A percentile compares a stretch with the other conserved stretches of the same genome.
Conservation (phyloP, 768 basidiomycete genomes). For the Leccinum olivaceopallidum region DNA sequence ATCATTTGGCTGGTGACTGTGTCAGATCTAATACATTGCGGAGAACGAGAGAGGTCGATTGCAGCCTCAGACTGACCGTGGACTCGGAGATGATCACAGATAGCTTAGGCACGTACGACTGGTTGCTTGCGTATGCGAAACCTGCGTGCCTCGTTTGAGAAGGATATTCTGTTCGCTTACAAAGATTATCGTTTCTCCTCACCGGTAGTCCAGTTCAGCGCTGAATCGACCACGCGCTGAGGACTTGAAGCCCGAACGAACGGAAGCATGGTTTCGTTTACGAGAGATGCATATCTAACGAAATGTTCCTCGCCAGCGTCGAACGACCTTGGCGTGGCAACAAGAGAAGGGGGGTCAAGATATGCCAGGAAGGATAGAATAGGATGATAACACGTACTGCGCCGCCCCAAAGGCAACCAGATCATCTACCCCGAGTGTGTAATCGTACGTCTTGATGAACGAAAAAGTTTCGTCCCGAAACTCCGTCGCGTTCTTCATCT, state of each 20-base stretch:
- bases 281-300: conserved; percentile 49
- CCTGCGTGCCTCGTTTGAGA: conserved; percentile 1
- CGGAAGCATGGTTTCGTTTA: conserved; percentile 46
- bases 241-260: conserved; percentile 50
- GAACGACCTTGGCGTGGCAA: conserved; percentile 37
- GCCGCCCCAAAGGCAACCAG: conserved; percentile 65
- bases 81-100: conserved; percentile 57
- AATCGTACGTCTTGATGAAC: conserved; percentile 58
- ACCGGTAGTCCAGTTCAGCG: conserved; percentile 69
- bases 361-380: conserved; percentile 51
- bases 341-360: neutral
- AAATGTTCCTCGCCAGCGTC: conserved; percentile 52
- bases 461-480: conserved; percentile 45
- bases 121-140: conserved; percentile 52
- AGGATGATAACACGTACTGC: conserved; percentile 50
- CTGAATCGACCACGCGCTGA: conserved; percentile 60
- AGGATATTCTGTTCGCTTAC: neutral
- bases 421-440: conserved; percentile 54
- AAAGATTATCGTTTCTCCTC: neutral
- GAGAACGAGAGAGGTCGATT: neutral
- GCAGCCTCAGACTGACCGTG: conserved; percentile 35
- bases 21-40: neutral
- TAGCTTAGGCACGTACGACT: conserved; percentile 44
- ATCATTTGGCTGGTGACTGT: conserved; percentile 47
- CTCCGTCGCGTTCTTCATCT: conserved; percentile 47